Evolutionary conservation across 495 filamentous ascomycete genomes (phyloP).

Genomic region (Penicillium subrubescens): DNA sequence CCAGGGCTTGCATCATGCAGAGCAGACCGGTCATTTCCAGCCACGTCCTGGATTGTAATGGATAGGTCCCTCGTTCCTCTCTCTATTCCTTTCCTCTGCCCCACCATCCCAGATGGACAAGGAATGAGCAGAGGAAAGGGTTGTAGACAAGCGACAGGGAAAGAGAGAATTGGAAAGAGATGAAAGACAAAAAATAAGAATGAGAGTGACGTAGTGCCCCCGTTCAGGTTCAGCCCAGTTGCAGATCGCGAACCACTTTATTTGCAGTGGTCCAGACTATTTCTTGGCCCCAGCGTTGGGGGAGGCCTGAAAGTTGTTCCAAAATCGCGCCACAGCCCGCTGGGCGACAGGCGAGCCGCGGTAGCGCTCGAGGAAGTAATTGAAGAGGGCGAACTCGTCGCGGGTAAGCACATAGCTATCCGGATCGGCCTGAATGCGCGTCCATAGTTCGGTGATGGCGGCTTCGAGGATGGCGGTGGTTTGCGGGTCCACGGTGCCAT

Average conservation of each 20-base stretch:
- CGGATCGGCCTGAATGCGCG: conserved; percentile 57
- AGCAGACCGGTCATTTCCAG: background rate
- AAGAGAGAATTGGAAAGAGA: background rate
- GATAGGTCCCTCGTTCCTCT: background rate
- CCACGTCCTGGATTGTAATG: background rate
- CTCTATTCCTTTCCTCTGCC: background rate
- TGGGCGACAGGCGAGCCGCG: conserved; percentile 41
- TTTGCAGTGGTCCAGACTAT: conserved; percentile 15
- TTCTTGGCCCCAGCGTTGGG: conserved; percentile 26
- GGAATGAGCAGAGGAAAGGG: background rate
- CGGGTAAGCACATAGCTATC: conserved; percentile 65
- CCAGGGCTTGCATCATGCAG: conserved; percentile 5
- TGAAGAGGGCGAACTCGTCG: conserved; percentile 79
- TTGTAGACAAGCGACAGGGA: background rate
- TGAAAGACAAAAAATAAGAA: background rate
- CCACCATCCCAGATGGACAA: background rate
- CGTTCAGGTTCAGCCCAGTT: background rate
- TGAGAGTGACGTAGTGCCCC: background rate
- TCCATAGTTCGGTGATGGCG: conserved; percentile 63
- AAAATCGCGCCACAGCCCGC: conserved; percentile 50
- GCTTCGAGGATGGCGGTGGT: conserved; percentile 56
- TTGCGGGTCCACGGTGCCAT: conserved; percentile 53
- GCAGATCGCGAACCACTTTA: conserved; percentile 5
- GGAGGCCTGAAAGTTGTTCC: conserved; percentile 45
- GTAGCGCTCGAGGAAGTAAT: conserved; percentile 66